These are phyloP conservation scores for Zea mays DNA, from an alignment of 176 grass and related monocot genomes.

Conservation along the genomic window Zm-B73-REFERENCE-NAM-5.0 NC_050103.1:173737001-173737500, in stretches of 20 bases:
- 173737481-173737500: conserved; percentile 81
- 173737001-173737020: conserved; percentile 60
- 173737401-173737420: conserved; percentile 27
- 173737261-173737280: conserved; percentile 62
- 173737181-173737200: neutral
- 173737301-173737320: conserved; percentile 62
- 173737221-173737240: conserved; percentile 39
- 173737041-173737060: conserved; percentile 63
- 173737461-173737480: conserved; percentile 38
- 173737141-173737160: conserved; percentile 26
- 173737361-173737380: conserved; percentile 33
- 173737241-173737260: conserved; percentile 41
- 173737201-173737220: conserved; percentile 21
- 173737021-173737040: conserved; percentile 54
- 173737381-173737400: neutral
- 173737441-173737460: conserved; percentile 34
- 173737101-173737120: conserved; percentile 56
- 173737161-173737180: conserved; percentile 4
- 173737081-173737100: conserved; percentile 61
- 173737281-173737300: conserved; percentile 69
- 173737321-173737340: conserved; percentile 54
- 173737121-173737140: conserved; percentile 28
- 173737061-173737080: conserved; percentile 55
- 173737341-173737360: conserved; percentile 52
- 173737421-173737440: conserved; percentile 41